phyloP scores from a whole-genome alignment of 1,284 basidiomycete species.

The Cryptococcus maquisensis region DNA sequence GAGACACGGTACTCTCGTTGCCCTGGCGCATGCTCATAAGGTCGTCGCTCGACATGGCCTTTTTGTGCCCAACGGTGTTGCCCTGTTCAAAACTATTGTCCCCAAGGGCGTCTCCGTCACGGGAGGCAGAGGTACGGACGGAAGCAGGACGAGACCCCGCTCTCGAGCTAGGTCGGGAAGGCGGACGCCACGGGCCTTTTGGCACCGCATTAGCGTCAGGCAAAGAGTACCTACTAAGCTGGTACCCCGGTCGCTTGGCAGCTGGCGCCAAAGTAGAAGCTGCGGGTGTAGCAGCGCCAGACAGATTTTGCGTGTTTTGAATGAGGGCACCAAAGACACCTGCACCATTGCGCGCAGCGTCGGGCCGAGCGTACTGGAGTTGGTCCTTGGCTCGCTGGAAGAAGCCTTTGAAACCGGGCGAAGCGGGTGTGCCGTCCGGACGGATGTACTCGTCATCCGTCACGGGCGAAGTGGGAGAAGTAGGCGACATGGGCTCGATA shows the following conservation, averaged over 20 bases:
- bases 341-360: slow-evolving; percentile 56
- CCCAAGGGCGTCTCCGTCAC: slow-evolving; percentile 21
- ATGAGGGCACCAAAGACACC: slow-evolving; percentile 72
- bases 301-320: slow-evolving; percentile 63
- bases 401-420: slow-evolving; percentile 8
- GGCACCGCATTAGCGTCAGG: slow-evolving; percentile 12
- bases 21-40: slow-evolving; percentile 22
- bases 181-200: slow-evolving; percentile 27
- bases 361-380: slow-evolving; percentile 48
- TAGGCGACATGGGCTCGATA: slow-evolving; percentile 2
- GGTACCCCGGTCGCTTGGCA: slow-evolving; percentile 64
- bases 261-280: slow-evolving; percentile 60
- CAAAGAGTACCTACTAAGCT: slow-evolving; percentile 57
- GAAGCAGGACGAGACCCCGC: slow-evolving; percentile 16
- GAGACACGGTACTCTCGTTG: background rate
- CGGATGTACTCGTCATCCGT: background rate
- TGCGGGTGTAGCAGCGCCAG: slow-evolving; percentile 59
- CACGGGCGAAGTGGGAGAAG: background rate
- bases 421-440: background rate
- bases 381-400: slow-evolving; percentile 20
- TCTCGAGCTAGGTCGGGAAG: slow-evolving; percentile 21
- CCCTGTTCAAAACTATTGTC: slow-evolving; percentile 2
- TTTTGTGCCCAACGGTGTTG: slow-evolving; percentile 14
- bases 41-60: slow-evolving; percentile 30
- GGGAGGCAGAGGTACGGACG: slow-evolving; percentile 29